These are phyloP conservation scores for Claviceps digitariae DNA, from an alignment of 2,329 filamentous ascomycete species.

Conservation along the genomic window DNA sequence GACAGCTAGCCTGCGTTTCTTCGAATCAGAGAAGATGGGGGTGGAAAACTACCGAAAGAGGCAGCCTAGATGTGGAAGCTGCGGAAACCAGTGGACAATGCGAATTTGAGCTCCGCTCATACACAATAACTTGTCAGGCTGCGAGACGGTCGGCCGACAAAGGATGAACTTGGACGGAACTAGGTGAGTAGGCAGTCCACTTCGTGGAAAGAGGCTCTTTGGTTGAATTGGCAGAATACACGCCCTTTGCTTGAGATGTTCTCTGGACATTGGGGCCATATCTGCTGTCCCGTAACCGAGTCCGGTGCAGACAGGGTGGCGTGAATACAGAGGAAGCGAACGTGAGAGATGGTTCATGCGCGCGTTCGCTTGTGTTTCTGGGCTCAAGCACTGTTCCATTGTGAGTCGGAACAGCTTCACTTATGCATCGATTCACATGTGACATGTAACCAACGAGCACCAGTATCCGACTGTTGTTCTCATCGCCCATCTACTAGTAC, in stretches of 20 bases:
- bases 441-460: neutral
- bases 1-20: neutral
- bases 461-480: neutral
- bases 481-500: neutral
- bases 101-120: neutral
- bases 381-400: neutral
- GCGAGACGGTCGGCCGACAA: neutral
- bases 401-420: neutral
- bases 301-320: neutral
- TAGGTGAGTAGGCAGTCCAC: neutral
- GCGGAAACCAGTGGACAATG: neutral
- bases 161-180: neutral
- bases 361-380: neutral
- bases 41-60: neutral
- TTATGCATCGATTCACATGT: neutral
- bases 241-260: neutral
- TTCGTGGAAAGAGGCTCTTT: neutral
- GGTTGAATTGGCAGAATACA: neutral
- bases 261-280: neutral
- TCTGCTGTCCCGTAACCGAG: too few relatives aligned
- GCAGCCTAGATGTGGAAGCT: neutral
- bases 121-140: neutral
- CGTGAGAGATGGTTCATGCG: slow-evolving; percentile 2
- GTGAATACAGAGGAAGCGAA: neutral
- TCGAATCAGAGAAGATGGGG: neutral